phyloP scores from a whole-genome alignment of 192 early-diverging fungal species.

The Backusella tarrabulga region DNA sequence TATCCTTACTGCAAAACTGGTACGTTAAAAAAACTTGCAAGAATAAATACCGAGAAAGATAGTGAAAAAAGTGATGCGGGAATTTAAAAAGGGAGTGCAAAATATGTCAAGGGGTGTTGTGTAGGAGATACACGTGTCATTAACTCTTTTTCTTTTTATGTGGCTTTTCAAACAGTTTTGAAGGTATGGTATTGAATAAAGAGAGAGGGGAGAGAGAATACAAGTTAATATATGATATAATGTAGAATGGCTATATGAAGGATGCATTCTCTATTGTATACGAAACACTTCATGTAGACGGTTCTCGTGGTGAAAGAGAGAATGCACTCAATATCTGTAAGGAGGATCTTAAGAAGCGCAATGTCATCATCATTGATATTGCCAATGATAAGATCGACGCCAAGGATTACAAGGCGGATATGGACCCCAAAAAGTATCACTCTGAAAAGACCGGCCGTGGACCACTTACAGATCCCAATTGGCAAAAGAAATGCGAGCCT shows the following conservation, averaged over 20 bases:
- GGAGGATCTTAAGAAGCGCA: slow-evolving; percentile 56
- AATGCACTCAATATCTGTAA: slow-evolving; percentile 50
- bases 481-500: slow-evolving; percentile 64
- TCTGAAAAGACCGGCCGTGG: slow-evolving; percentile 71
- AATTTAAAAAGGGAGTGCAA: slow-evolving; percentile 10
- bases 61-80: neutral
- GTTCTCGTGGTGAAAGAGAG: slow-evolving; percentile 66
- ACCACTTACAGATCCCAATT: slow-evolving; percentile 54
- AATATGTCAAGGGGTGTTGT: neutral
- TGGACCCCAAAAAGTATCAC: slow-evolving; percentile 64
- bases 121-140: neutral
- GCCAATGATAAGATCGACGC: slow-evolving; percentile 60
- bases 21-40: neutral
- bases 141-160: neutral
- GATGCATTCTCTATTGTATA: slow-evolving; percentile 69
- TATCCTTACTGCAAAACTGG: slow-evolving; percentile 64
- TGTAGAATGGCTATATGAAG: slow-evolving; percentile 67
- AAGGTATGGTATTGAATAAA: slow-evolving; percentile 4
- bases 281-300: slow-evolving; percentile 69
- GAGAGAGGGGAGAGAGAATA: neutral
- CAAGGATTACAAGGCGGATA: slow-evolving; percentile 54
- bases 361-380: slow-evolving; percentile 65
- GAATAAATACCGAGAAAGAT: neutral
- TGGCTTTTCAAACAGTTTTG: slow-evolving; percentile 3
- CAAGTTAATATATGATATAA: slow-evolving; percentile 7